Percentiles rank a stretch among this genome's conserved stretches.
Conservation (phyloP, 768 basidiomycete species). For the Sarcodon sp. region DNA sequence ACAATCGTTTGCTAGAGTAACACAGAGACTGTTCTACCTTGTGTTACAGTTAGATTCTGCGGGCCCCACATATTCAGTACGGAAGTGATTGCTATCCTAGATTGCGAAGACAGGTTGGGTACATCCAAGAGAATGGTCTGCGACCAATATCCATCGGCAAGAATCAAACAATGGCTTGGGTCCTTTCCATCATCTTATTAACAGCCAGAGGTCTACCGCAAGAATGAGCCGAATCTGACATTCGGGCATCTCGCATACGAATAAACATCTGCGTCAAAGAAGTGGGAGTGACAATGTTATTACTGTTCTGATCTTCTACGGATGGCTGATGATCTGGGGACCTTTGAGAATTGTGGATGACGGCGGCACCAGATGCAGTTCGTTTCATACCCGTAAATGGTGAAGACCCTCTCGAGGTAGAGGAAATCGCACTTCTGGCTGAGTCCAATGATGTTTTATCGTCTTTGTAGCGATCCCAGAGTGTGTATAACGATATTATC, state of each 20-base stretch:
- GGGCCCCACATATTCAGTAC: too few relatives aligned
- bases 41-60: too few relatives aligned
- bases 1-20: too few relatives aligned
- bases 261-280: conserved; percentile 43
- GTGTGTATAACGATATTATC: conserved; percentile 77
- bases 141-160: too few relatives aligned
- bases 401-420: conserved; percentile 6
- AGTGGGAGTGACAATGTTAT: conserved; percentile 31
- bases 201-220: conserved; percentile 39
- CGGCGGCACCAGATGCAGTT: conserved; percentile 11
- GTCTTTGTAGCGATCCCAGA: conserved; percentile 80
- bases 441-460: conserved; percentile 27
- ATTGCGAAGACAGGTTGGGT: too few relatives aligned
- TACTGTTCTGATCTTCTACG: conserved; percentile 8
- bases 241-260: conserved; percentile 53
- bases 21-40: too few relatives aligned
- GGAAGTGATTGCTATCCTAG: too few relatives aligned
- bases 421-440: conserved; percentile 7
- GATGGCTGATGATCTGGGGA: conserved; percentile 5
- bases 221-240: conserved; percentile 42
- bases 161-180: conserved; percentile 28
- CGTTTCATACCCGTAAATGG: conserved; percentile 16
- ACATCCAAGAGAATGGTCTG: too few relatives aligned
- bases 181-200: conserved; percentile 64
- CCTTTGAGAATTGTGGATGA: conserved; percentile 10